These are phyloP conservation scores for Lactifluus piperatus DNA, from an alignment of 768 basidiomycete species.

Conservation along the genomic window DNA sequence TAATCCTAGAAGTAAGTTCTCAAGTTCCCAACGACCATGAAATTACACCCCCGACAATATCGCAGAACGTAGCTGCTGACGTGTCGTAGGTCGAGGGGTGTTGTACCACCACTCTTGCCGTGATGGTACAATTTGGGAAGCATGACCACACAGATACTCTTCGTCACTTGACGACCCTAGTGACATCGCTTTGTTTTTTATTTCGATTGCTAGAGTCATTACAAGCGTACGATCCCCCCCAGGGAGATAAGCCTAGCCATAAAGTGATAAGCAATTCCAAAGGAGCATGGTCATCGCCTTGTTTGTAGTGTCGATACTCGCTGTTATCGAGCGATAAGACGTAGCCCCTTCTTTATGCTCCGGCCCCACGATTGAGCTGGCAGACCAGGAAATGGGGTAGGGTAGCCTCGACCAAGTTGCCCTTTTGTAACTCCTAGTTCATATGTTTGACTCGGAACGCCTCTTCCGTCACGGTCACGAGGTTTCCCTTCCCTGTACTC, in stretches of 20 bases:
- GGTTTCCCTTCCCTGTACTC: too few species aligned
- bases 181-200: too few species aligned
- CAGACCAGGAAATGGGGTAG: not conserved
- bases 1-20: not conserved
- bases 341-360: not conserved
- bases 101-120: not conserved
- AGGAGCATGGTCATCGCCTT: not conserved
- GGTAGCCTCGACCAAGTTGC: not conserved
- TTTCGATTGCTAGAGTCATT: not conserved
- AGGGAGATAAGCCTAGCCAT: not conserved
- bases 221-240: not conserved
- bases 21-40: too few species aligned
- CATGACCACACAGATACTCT: not conserved
- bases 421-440: too few species aligned
- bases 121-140: not conserved
- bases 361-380: not conserved
- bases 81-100: not conserved
- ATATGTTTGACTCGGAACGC: too few species aligned
- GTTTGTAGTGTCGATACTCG: not conserved
- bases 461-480: too few species aligned
- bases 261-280: not conserved
- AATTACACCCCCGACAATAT: not conserved
- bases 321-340: not conserved
- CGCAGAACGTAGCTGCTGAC: not conserved
- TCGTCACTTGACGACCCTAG: not conserved